These are phyloP conservation scores for Arthrobotrys pseudoclavata DNA, from an alignment of 2,329 filamentous ascomycete genomes.

Conservation along the genomic window DNA sequence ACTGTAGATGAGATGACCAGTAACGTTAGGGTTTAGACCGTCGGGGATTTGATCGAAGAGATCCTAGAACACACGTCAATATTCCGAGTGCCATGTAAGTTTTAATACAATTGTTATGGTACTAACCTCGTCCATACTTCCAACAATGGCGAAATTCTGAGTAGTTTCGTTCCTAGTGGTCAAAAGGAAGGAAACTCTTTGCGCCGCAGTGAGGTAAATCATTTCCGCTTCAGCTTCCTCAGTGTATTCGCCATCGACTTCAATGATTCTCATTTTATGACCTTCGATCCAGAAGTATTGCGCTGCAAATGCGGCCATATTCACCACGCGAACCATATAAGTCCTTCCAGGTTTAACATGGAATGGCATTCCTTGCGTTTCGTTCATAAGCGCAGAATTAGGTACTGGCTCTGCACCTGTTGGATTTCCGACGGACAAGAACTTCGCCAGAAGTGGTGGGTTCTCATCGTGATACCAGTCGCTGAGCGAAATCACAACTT, in stretches of 20 bases:
- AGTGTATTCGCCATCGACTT: conserved; percentile 80
- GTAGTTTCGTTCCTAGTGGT: conserved; percentile 75
- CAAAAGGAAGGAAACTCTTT: conserved; percentile 72
- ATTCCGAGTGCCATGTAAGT: neutral
- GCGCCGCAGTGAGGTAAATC: conserved; percentile 77
- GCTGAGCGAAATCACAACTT: conserved; percentile 75
- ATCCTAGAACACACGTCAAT: conserved; percentile 66
- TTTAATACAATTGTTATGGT: neutral
- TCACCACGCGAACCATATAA: conserved; percentile 79
- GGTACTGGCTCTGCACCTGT: conserved; percentile 76
- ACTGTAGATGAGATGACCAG: conserved; percentile 76
- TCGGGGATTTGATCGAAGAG: conserved; percentile 78
- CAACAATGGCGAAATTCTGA: conserved; percentile 77
- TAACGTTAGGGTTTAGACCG: conserved; percentile 77
- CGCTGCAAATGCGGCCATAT: conserved; percentile 76
- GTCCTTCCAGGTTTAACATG: conserved; percentile 76
- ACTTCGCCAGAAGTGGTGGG: conserved; percentile 68
- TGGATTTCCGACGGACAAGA: conserved; percentile 69
- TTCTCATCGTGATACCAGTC: conserved; percentile 79
- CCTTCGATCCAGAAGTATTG: conserved; percentile 77
- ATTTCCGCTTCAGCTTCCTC: conserved; percentile 73
- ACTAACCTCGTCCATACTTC: conserved; percentile 76
- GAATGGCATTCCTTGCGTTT: conserved; percentile 74
- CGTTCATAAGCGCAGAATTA: conserved; percentile 78
- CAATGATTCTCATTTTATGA: conserved; percentile 77